phyloP scores from a whole-genome alignment of 2,329 filamentous ascomycete species.

The Fusarium longipes region DNA sequence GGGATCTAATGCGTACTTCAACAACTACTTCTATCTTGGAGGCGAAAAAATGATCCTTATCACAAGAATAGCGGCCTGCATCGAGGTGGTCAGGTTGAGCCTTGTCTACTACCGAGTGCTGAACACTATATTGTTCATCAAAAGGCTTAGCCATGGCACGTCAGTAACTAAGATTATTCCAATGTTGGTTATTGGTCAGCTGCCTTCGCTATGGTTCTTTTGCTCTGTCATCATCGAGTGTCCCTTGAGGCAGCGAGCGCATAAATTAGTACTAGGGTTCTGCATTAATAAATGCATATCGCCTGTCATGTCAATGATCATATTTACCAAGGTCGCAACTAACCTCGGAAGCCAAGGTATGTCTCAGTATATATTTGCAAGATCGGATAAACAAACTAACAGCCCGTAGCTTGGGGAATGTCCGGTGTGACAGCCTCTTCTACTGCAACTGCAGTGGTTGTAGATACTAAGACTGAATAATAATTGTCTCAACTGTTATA shows the following conservation, averaged over 20 bases:
- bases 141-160: conserved; percentile 3
- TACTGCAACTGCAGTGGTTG: no score
- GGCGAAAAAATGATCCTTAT: conserved; percentile 55
- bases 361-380: no score
- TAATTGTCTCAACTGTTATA: no score
- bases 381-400: no score
- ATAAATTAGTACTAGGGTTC: conserved; percentile 35
- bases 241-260: conserved; percentile 23
- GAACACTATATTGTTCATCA: conserved; percentile 49
- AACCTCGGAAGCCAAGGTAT: conserved; percentile 39
- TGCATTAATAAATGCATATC: conserved; percentile 39
- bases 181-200: conserved; percentile 33
- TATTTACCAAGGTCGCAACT: conserved; percentile 42
- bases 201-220: conserved; percentile 37
- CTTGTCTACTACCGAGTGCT: conserved; percentile 51
- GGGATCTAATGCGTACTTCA: conserved; percentile 53
- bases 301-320: conserved; percentile 37
- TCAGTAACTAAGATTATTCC: conserved; percentile 30
- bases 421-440: conserved; percentile 40
- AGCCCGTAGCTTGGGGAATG: conserved; percentile 40
- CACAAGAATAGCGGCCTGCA: conserved; percentile 46
- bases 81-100: conserved; percentile 49
- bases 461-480: no score
- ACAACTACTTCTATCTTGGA: conserved; percentile 51
- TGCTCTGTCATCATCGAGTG: conserved; percentile 32